Percentiles rank a stretch among this genome's conserved stretches.
phyloP scores from a whole-genome alignment of 2,329 filamentous ascomycete species.

The Xylariomycetidae sp. region DNA sequence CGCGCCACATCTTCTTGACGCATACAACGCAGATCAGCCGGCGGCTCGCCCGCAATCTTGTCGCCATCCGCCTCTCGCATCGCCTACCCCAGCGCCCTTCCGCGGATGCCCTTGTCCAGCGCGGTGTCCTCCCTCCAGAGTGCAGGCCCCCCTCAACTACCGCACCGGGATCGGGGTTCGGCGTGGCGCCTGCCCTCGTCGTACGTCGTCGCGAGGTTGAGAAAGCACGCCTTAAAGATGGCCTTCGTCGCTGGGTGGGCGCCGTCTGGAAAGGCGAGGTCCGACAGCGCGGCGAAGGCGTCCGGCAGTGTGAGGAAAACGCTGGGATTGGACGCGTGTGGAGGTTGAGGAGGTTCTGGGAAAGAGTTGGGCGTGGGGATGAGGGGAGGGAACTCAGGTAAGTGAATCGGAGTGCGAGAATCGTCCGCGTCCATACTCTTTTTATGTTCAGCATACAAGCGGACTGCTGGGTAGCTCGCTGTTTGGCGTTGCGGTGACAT shows the following conservation, averaged over 20 bases:
- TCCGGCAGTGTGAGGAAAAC: constrained; percentile 42
- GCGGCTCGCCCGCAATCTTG: constrained; percentile 55
- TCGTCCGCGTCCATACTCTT: no score
- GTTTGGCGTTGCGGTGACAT: no score
- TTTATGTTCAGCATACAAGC: no score
- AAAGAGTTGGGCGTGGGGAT: constrained; percentile 43
- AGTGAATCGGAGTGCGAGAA: no score
- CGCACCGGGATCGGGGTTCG: constrained; percentile 28
- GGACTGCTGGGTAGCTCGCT: no score
- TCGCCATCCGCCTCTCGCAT: constrained; percentile 59
- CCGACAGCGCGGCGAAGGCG: constrained; percentile 40
- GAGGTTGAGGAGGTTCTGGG: constrained; percentile 61
- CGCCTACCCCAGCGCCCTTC: constrained; percentile 55
- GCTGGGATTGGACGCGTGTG: constrained; percentile 52
- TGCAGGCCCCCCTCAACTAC: constrained; percentile 29
- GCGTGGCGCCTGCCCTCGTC: constrained; percentile 55
- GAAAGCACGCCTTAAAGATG: constrained; percentile 62
- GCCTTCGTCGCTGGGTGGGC: constrained; percentile 58
- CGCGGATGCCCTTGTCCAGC: constrained; percentile 52
- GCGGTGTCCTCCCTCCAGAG: constrained; percentile 59
- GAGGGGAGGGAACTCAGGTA: constrained; percentile 1
- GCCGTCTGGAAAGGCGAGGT: constrained; percentile 50
- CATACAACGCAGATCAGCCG: constrained; percentile 60
- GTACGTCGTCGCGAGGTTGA: constrained; percentile 58
- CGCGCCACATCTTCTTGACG: constrained; percentile 61